Percentiles rank a stretch among this genome's conserved stretches.
Conservation (phyloP, 495 filamentous ascomycete species). For the Filosporella fistucella region DNA sequence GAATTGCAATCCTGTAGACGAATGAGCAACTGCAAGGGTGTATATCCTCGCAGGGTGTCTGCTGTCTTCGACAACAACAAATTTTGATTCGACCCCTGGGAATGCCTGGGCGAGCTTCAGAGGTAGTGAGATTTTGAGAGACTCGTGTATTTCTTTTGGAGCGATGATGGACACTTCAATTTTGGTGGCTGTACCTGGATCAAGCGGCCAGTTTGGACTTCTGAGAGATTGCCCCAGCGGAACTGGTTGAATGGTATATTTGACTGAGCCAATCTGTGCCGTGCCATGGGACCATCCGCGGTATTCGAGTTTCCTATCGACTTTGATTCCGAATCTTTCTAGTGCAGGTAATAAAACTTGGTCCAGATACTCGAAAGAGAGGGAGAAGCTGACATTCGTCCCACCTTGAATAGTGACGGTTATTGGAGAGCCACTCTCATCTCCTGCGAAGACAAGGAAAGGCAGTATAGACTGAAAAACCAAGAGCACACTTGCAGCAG, state of each 20-base stretch:
- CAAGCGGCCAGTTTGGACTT: constrained; percentile 33
- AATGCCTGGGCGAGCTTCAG: constrained; percentile 33
- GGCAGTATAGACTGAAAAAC: constrained; percentile 81
- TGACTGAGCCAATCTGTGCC: constrained; percentile 50
- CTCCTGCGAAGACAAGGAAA: constrained; percentile 60
- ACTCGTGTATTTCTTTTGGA: constrained; percentile 38
- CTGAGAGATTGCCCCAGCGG: constrained; percentile 36
- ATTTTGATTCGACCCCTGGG: constrained; percentile 41
- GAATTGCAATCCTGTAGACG: constrained; percentile 54
- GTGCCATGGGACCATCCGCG: constrained; percentile 67
- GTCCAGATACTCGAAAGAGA: constrained; percentile 70
- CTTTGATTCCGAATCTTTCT: constrained; percentile 51
- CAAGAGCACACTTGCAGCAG: constrained; percentile 55
- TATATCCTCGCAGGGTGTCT: constrained; percentile 59
- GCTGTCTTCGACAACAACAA: constrained; percentile 53
- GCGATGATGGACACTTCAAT: constrained; percentile 58
- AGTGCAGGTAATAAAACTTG: constrained; percentile 73
- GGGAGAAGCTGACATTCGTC: constrained; percentile 70
- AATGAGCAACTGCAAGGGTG: constrained; percentile 68
- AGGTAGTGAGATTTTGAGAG: constrained; percentile 32
- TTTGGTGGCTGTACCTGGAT: constrained; percentile 41
- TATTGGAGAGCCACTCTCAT: constrained; percentile 34
- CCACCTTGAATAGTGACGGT: constrained; percentile 66
- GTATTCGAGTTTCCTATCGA: constrained; percentile 49
- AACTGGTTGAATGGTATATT: constrained; percentile 54